A percentile compares a stretch with the other conserved stretches of the same genome.
phyloP scores from a whole-genome alignment of 2,329 filamentous ascomycete genomes.

The Fusarium sp. region DNA sequence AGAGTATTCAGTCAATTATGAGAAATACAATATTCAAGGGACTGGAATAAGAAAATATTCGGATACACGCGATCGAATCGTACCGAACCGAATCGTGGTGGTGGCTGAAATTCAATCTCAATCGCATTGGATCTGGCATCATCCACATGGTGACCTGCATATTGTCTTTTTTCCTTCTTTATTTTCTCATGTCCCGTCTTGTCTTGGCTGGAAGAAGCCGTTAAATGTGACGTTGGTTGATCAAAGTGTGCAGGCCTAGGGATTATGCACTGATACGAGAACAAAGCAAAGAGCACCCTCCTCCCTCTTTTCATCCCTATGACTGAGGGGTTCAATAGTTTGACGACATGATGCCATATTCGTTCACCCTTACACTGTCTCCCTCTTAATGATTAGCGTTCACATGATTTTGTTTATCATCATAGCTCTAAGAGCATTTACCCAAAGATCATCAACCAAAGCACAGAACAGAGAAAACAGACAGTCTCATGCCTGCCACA shows the following conservation, averaged over 20 bases:
- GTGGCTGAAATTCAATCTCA: neutral
- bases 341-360: constrained; percentile 20
- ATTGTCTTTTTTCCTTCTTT: neutral
- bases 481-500: constrained; percentile 42
- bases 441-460: constrained; percentile 8
- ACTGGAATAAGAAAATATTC: neutral
- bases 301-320: neutral
- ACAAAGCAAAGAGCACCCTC: neutral
- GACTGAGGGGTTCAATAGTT: constrained; percentile 6
- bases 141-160: constrained; percentile 50
- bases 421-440: constrained; percentile 1
- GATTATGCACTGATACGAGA: constrained; percentile 13
- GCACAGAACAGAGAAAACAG: constrained; percentile 14
- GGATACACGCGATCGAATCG: neutral
- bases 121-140: neutral
- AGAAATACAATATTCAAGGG: constrained; percentile 13
- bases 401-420: neutral
- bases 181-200: neutral
- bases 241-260: constrained; percentile 1
- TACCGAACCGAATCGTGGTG: neutral
- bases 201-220: constrained; percentile 12
- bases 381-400: neutral
- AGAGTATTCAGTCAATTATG: neutral
- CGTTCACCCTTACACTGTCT: neutral
- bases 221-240: constrained; percentile 27